These are phyloP conservation scores for Pichia sp. DNA, from an alignment of 1,139 yeast genomes.

Conservation along the genomic window DNA sequence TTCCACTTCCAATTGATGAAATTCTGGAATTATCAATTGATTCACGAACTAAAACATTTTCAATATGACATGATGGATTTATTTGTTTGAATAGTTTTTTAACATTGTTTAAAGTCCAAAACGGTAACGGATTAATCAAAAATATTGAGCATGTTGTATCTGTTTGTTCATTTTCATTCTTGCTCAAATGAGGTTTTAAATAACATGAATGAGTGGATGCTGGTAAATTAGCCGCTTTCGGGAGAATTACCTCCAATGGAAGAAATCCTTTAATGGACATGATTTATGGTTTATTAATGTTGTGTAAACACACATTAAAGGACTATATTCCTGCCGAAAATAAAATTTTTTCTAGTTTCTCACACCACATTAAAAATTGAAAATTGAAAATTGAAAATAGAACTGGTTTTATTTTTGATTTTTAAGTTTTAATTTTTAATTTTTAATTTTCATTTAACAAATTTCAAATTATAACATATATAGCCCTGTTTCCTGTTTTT, in stretches of 20 bases:
- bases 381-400: background rate
- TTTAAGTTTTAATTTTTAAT: background rate
- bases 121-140: conserved; percentile 69
- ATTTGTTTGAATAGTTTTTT: conserved; percentile 54
- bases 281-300: background rate
- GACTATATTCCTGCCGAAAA: background rate
- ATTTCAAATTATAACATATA: background rate
- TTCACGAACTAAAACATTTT: conserved; percentile 10
- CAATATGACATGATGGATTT: conserved; percentile 39
- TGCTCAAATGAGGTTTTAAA: conserved; percentile 53
- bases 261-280: conserved; percentile 44
- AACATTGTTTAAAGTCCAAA: conserved; percentile 45
- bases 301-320: no score
- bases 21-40: conserved; percentile 7
- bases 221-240: conserved; percentile 22
- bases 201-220: conserved; percentile 44
- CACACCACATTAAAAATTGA: no score
- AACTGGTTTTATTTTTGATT: background rate
- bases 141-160: conserved; percentile 48
- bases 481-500: background rate
- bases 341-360: background rate
- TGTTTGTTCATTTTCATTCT: conserved; percentile 24
- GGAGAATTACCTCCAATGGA: conserved; percentile 43
- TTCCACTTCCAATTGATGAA: conserved; percentile 9
- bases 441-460: background rate